Base-by-base conservation (phyloP, 176 grass and related monocot genomes). In the Secale cereale region DNA sequence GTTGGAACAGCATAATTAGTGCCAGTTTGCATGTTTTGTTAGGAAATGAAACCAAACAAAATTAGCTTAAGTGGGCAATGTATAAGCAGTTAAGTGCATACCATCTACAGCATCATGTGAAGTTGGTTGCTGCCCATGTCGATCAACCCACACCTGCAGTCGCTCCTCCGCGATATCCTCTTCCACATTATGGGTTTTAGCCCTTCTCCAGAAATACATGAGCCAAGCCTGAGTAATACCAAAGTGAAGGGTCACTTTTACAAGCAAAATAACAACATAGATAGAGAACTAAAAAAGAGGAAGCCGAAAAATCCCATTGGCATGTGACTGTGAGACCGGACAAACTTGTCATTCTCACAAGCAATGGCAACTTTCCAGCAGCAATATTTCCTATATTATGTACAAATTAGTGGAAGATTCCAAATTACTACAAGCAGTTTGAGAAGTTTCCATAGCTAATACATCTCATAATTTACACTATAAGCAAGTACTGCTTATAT, bases 41-140 rank as follows among this genome's bases (percentile, higher is more conserved):
- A 65, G 59, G 43, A 86, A 35, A 83, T 54, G 23, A 43, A 35
- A 45, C 30, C 11, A 22, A 40, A 10, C 5, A 25, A 9, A 56
- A 48, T 65, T 59, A 82, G 5, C 45, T 37, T 46, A 33, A 52
- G 15, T 40, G 46, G 29, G 45, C 20, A 28, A 74, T 48, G 11
- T 19, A 45, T 12, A 56, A 33, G 27, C 29, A 25, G 27, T 33
- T 7, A 65, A 66, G 45, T 36, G 68, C n/a, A 70, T 91, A 99
- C 93, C 93, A 87, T 99, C 97, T 81, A 96, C 88, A 81, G 88
- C 83, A 37, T 96, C 97, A 87, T 94, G 93, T 36, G 93, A 99
- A 36, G 90, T 96, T 23, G 93, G 90, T 80, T 91, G 63, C 81
- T 91, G 90, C 20, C 62, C 88, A 48, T 92, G 79, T 65, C 90